Base-by-base conservation (phyloP, 2,329 filamentous ascomycete species). In the Leptographium radiaticola region DNA sequence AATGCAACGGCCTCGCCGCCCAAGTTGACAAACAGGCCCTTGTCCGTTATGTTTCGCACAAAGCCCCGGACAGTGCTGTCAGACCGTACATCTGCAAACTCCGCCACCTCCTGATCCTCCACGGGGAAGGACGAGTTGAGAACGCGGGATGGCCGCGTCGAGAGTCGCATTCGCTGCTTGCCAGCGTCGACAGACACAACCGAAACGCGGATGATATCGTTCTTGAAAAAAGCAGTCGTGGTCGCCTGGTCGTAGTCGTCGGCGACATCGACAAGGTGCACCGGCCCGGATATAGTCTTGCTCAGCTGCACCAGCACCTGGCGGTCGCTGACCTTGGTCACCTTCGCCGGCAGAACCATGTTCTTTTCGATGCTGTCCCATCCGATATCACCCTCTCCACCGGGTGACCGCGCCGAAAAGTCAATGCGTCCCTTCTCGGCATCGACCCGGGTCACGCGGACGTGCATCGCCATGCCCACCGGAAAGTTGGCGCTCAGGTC, bases 1-100 rank as follows among this genome's bases (percentile, higher is more conserved):
- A 90, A 85, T 1, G 84, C 90, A 50, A 86, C 87, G 18, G 95
- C 76, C 58, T 85, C 81, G 18, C 87, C 86, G 45, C 90, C 89
- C 4, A 98, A 75, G 31, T 84, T 78, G 48, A 98, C 80, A 62
- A 96, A 95, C 2, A 98, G 69, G 52, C 93, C 93, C 66, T 89
- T 91, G 60, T 95, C 89, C 0, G 87, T 79, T 44, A 97, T 82
- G 60, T 89, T 88, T 70, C 89, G 94, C 62, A 98, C 80, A 63
- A 98, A 97, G 4, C 94, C 94, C 54, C 93, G 86, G 15, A 95
- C 75, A 34, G 96, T 72, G 58, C 94, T 84, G 56, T 90, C 88
- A 42, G 81, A 71, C 55, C 84, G 81, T 36, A 98, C 65, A 59
- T 94, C 81, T n/a, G 80, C 73, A 48, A 83, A 70, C 18, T 79